These are phyloP conservation scores for Colletotrichum somersetense DNA, from an alignment of 2,329 filamentous ascomycete genomes.

Conservation along the genomic window DNA sequence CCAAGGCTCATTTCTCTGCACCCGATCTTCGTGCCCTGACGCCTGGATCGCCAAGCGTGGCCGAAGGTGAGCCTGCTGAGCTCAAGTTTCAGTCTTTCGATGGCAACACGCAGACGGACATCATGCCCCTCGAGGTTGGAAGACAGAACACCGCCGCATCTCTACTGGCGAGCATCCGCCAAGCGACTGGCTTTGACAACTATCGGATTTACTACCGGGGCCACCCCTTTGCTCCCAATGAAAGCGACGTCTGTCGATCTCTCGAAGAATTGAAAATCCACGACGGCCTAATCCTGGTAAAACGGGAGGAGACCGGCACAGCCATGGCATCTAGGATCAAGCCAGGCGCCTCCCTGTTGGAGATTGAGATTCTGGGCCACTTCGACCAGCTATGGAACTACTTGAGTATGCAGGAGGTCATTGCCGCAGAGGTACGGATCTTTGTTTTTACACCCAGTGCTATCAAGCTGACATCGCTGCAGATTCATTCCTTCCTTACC, in stretches of 20 bases:
- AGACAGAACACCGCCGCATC: constrained; percentile 78
- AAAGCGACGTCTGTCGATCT: constrained; percentile 70
- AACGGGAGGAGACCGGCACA: constrained; percentile 64
- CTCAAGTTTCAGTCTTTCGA: constrained; percentile 83
- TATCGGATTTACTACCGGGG: constrained; percentile 81
- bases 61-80: constrained; percentile 73
- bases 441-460: not conserved
- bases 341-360: constrained; percentile 71
- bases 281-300: constrained; percentile 76
- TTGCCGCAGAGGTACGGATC: constrained; percentile 73
- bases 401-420: constrained; percentile 77
- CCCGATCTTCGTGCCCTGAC: constrained; percentile 69
- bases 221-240: constrained; percentile 71
- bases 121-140: constrained; percentile 75
- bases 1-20: constrained; percentile 69
- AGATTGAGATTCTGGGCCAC: constrained; percentile 83
- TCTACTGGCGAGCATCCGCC: constrained; percentile 74
- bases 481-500: constrained; percentile 79
- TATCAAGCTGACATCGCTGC: constrained; percentile 41
- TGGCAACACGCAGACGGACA: constrained; percentile 68
- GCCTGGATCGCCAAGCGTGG: constrained; percentile 61
- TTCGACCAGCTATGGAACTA: constrained; percentile 88
- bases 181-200: constrained; percentile 80
- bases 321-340: constrained; percentile 59
- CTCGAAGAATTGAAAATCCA: constrained; percentile 76